Base-by-base conservation (phyloP, 2,329 filamentous ascomycete genomes). In the Aspergillus thermomutatus region DNA sequence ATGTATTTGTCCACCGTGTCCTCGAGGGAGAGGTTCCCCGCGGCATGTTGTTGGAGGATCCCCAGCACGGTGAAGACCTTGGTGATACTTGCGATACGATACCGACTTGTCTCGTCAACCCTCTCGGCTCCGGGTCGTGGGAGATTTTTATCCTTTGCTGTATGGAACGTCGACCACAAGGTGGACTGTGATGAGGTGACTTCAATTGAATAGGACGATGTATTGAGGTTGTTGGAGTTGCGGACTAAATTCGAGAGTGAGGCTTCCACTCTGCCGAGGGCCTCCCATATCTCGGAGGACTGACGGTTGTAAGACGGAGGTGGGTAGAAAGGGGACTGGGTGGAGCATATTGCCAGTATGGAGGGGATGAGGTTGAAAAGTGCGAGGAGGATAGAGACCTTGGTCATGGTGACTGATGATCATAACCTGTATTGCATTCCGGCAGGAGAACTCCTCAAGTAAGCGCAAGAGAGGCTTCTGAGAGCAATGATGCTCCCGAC, bases 71-170 rank as follows among this genome's bases (percentile, higher is more conserved):
- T 71, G 49, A 70, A 68, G 1, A 63, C 47, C 57, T 67, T 69
- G 26, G 66, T 66, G 41, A 66, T 67, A 54, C 64, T 67, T 10
- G 66, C 67, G 19, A 69, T 65, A 25, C 66, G 62, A 57, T 68
- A 69, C 0, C 40, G 19, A 21, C 40, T 43, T 19, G 19, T 11
- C 40, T 43, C 40, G 19, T 43, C 40, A 5, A 43, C 40, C 9
- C 8, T 43, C 1, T 43, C 40, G 4, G 40, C 40, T 43, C 40
- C 40, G 11, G 40, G 40, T 21, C 19, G 40, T 3, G 40, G 19
- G 8, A 21, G 0, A 21, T 43, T 43, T 21, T 43, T 43, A 19
- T 43, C 40, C 19, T 43, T 21, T 43, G 40, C 40, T 14, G 40
- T 43, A 43, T 43, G 40, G 19, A 43, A 43, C 8, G 40, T 43